phyloP scores from a whole-genome alignment of 2,329 filamentous ascomycete species.

The Fusarium nodosum region DNA sequence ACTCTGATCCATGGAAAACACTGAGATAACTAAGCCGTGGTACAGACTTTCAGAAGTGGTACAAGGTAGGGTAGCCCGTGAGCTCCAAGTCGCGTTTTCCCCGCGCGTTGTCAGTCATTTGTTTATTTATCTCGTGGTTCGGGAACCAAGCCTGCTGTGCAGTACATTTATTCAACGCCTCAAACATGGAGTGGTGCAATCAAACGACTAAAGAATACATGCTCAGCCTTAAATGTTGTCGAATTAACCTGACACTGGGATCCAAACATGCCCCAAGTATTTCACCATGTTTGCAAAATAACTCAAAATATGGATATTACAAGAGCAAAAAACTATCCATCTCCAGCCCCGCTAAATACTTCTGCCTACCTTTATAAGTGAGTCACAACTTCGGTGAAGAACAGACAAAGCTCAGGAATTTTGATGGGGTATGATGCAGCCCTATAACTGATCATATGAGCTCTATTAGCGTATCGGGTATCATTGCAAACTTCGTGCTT shows the following conservation, averaged over 20 bases:
- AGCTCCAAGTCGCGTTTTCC: constrained; percentile 16
- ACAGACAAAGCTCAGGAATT: neutral
- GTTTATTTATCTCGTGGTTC: constrained; percentile 32
- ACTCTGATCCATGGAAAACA: neutral
- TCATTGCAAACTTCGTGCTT: neutral
- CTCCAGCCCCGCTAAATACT: constrained; percentile 6
- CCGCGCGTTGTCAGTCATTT: constrained; percentile 13
- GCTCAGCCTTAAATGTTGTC: neutral
- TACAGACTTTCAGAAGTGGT: neutral
- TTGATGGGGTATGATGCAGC: neutral
- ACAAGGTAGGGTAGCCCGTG: neutral
- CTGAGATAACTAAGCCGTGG: neutral
- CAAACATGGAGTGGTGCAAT: neutral
- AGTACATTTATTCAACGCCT: neutral
- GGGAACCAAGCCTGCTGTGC: constrained; percentile 25
- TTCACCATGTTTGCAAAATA: neutral
- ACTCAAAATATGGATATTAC: constrained; percentile 11
- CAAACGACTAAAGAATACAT: neutral
- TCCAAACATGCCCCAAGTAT: neutral
- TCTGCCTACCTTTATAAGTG: neutral
- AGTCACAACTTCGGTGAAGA: constrained; percentile 14
- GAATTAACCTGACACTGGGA: neutral
- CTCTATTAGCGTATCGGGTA: neutral
- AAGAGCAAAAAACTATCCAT: neutral
- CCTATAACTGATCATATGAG: constrained; percentile 10